Evolutionary conservation across 73 alveolate genomes (phyloP), one percentile per base, ranked within the genome.

Genomic region (Paramecium tetraurelia): DNA sequence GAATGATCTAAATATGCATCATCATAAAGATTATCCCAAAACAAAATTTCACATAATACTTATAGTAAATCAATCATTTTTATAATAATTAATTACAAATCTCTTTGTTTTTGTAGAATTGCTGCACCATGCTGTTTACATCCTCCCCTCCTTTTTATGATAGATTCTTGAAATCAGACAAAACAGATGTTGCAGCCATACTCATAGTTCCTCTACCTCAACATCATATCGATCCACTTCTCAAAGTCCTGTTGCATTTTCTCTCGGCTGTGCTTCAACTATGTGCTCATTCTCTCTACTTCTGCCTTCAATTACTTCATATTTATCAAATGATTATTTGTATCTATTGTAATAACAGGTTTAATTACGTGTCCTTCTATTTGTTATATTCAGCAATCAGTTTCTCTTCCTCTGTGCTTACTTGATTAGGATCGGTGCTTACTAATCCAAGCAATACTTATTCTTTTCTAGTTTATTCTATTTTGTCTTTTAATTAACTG

Each of bases 191-290:
- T 22, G 57, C 57, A 29, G 57, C 57, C 53, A 72, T 21, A 36
- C 59, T 36, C 9, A 70, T n/a, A 38, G 35, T 71, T 27, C 9
- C 87, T 70, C 53, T 96, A 76, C n/a, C 93, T 83, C 68, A 93
- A 58, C 99, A 96, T 96, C 44, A 95, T 97, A 43, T 92, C 88
- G n/a, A 96, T 70, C 98, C 99, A 96, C 41, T 70, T 87, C 71
- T 96, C 98, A 96, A 96, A 96, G 70, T 96, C 99, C 44, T 85
- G 77, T 85, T 96, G 93, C 96, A 96, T 76, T 50, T 89, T 93
- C 84, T 94, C 94, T 86, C 97, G 89, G n/a, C 89, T 83, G 57
- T 93, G 63, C 31, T 96, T 96, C 16, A 96, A 72, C 59, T 92
- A 68, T 16, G 93, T 80, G 59, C 93, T 80, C 38, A 96, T 93